Evolutionary conservation across 805 yeast species (phyloP).

Genomic region (Candida gorgasii): DNA sequence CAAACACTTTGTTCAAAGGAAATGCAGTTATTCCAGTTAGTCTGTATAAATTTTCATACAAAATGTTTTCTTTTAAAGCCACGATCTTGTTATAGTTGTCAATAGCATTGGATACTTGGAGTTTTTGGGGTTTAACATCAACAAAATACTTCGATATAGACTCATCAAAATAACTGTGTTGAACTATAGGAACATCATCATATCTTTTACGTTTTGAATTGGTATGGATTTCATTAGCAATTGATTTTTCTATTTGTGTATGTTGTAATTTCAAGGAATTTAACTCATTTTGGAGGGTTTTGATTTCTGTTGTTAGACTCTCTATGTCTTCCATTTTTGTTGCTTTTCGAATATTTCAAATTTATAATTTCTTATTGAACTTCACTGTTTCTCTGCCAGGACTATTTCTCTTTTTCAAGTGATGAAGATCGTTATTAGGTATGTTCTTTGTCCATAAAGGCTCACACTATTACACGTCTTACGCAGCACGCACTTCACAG

Average conservation of each 20-base stretch:
- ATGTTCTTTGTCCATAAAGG: neutral
- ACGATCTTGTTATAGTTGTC: slow-evolving; percentile 14
- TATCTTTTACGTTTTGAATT: neutral
- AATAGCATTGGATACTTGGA: slow-evolving; percentile 2
- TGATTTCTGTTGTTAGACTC: slow-evolving; percentile 2
- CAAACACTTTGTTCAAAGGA: slow-evolving; percentile 42
- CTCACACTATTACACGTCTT: neutral
- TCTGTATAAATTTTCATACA: slow-evolving; percentile 49
- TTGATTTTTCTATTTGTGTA: neutral
- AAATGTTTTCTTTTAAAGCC: slow-evolving; percentile 29
- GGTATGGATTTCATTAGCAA: neutral
- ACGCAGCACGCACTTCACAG: neutral
- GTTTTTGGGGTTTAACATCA: slow-evolving; percentile 1
- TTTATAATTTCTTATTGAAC: too few species aligned
- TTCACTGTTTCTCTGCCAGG: too few species aligned
- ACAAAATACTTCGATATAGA: slow-evolving; percentile 26
- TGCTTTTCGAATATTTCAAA: too few species aligned
- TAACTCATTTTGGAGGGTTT: slow-evolving; percentile 1
- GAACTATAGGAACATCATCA: slow-evolving; percentile 20
- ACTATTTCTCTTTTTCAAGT: too few species aligned
- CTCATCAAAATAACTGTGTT: slow-evolving; percentile 32
- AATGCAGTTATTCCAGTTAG: slow-evolving; percentile 54
- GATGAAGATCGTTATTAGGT: too few species aligned
- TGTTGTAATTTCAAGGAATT: neutral
- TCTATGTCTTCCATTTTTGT: slow-evolving; percentile 5